A percentile compares a stretch with the other conserved stretches of the same genome.
Evolutionary conservation across 1,139 yeast species (phyloP).

Genomic region (Nematodospora anomalae): DNA sequence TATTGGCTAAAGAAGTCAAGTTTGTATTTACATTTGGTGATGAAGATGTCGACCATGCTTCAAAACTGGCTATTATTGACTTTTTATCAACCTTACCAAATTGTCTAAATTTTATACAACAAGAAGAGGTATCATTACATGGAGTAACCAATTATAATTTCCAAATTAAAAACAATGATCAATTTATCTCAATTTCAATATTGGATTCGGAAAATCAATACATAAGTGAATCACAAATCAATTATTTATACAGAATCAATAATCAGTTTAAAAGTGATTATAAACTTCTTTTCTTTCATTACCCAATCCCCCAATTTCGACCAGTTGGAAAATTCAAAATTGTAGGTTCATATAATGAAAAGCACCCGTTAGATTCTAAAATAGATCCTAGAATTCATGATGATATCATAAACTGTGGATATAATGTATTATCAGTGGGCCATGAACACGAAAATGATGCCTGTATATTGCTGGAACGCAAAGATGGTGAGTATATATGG

Average conservation of each 20-base stretch:
- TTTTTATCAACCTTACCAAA: constrained; percentile 37
- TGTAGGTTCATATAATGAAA: constrained; percentile 50
- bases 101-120: constrained; percentile 32
- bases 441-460: constrained; percentile 60
- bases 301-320: constrained; percentile 53
- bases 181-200: constrained; percentile 30
- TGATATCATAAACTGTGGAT: constrained; percentile 39
- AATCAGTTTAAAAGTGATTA: constrained; percentile 16
- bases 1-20: constrained; percentile 30
- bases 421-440: constrained; percentile 51
- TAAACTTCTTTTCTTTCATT: constrained; percentile 48
- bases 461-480: constrained; percentile 34
- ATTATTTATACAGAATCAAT: constrained; percentile 26
- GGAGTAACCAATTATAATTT: constrained; percentile 42
- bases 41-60: constrained; percentile 24
- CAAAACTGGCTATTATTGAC: constrained; percentile 17
- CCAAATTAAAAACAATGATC: constrained; percentile 19
- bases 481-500: constrained; percentile 25
- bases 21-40: constrained; percentile 46
- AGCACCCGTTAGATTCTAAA: constrained; percentile 35
- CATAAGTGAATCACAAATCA: constrained; percentile 35
- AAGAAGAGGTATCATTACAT: constrained; percentile 18
- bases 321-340: constrained; percentile 49
- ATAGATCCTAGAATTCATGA: constrained; percentile 36
- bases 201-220: constrained; percentile 34